Conservation (phyloP, 148 eudicot genomes). For the Vaccinium corymbosum region DNA sequence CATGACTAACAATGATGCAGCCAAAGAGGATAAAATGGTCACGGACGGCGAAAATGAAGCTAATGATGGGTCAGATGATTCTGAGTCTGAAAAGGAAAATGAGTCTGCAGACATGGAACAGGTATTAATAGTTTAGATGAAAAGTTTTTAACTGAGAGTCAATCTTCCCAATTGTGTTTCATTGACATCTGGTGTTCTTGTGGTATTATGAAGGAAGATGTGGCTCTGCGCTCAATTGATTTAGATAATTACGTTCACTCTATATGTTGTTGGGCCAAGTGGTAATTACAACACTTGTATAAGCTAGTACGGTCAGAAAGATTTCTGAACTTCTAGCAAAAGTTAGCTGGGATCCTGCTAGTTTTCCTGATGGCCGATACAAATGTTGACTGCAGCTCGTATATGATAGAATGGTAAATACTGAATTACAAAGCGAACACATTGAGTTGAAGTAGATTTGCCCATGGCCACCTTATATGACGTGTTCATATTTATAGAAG, state of each 20-base stretch:
- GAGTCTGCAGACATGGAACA: slow-evolving; percentile 47
- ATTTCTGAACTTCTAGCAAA: background rate
- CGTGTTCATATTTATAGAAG: background rate
- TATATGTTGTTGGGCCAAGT: background rate
- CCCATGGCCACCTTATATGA: background rate
- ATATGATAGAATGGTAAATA: background rate
- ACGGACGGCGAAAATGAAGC: slow-evolving; percentile 47
- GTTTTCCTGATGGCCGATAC: background rate
- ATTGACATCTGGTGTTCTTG: background rate
- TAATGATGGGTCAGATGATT: slow-evolving; percentile 28
- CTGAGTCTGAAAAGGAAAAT: slow-evolving; percentile 33
- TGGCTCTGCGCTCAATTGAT: background rate
- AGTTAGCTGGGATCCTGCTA: background rate
- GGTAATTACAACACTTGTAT: background rate
- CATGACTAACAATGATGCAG: slow-evolving; percentile 25
- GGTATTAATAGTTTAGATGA: slow-evolving; percentile 20
- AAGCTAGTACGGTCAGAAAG: background rate
- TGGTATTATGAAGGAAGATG: background rate
- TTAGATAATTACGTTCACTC: background rate
- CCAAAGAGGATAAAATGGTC: slow-evolving; percentile 50
- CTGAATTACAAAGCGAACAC: background rate
- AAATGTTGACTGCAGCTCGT: background rate
- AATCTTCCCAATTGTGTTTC: background rate
- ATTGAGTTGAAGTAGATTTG: background rate
- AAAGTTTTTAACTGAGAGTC: background rate